Evolutionary conservation across 371 early-diverging fungal species (phyloP), one percentile per base, ranked within the genome.

Genomic region (Apophysomyces variabilis): DNA sequence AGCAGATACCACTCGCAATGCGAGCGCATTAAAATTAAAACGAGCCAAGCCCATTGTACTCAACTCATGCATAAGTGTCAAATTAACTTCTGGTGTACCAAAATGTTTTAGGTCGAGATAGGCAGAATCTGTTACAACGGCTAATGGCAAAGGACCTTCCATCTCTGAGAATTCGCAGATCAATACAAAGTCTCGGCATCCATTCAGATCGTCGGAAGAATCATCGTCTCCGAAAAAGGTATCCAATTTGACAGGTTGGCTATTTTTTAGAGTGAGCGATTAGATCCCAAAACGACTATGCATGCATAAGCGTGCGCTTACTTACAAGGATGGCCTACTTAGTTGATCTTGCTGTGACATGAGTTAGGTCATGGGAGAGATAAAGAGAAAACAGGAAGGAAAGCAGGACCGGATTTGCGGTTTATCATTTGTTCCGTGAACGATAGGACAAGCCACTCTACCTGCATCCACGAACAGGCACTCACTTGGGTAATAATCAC

Each of bases 141-240:
- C 84, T 13, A 85, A 69, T 0, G 87, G 83, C 14, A 83, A 60
- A 6, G 87, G 87, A 0, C 87, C 87, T 66, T 87, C 85, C 39
- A 87, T 56, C 61, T 87, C 87, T 54, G 87, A 87, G 66, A 87
- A 87, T 64, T 87, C 87, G 38, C 85, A 80, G 18, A 87, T 78
- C 38, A 85, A 78, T 7, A 87, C 82, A 74, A 87, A 87, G 59
- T 87, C 87, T 46, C 77, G 73, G 43, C 74, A 77, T 63, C 65
- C 68, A 5, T 65, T 47, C 47, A 47, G 47, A 7, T 47, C 16
- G 47, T 47, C 47, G 16, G 13, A 7, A n/a, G 16, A 47, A 11
- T 13, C 47, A 47, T 47, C 3, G 47, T n/a, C 16, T 47, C 47
- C 47, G 47, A 47, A 47, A 9, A 47, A 47, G 47, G 47, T n/a